phyloP scores from a whole-genome alignment of 2,329 filamentous ascomycete genomes.

The Talaromyces atroroseus region DNA sequence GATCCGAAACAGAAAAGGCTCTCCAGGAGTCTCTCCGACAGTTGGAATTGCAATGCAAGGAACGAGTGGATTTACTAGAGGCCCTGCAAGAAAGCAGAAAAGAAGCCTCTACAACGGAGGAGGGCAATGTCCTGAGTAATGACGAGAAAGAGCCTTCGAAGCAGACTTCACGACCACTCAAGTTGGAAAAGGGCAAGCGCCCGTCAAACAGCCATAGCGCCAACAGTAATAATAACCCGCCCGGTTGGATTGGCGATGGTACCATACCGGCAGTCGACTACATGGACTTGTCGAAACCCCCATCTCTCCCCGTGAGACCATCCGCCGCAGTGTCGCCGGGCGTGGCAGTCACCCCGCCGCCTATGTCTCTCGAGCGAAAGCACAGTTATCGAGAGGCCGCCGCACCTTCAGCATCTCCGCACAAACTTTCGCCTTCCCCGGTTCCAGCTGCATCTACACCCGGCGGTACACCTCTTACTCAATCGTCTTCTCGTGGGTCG shows the following conservation, averaged over 20 bases:
- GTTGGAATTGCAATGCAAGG: constrained; percentile 86
- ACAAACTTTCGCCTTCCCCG: constrained; percentile 24
- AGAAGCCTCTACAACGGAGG: constrained; percentile 43
- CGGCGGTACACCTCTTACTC: constrained; percentile 22
- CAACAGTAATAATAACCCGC: constrained; percentile 19
- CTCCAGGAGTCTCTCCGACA: constrained; percentile 74
- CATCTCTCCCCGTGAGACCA: constrained; percentile 50
- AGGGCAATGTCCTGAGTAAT: constrained; percentile 6
- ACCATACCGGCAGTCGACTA: constrained; percentile 78
- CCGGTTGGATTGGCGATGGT: constrained; percentile 69
- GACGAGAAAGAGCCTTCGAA: constrained; percentile 18
- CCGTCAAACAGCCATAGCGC: constrained; percentile 21
- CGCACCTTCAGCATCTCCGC: constrained; percentile 19
- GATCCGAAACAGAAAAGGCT: constrained; percentile 76
- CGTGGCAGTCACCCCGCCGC: neutral
- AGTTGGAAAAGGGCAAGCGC: constrained; percentile 27
- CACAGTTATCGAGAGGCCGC: constrained; percentile 13
- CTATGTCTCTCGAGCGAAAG: constrained; percentile 5
- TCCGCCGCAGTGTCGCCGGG: neutral
- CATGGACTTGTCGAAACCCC: constrained; percentile 69
- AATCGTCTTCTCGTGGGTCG: constrained; percentile 50
- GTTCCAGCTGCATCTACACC: constrained; percentile 24
- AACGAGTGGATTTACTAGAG: constrained; percentile 82
- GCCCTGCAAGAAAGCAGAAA: constrained; percentile 64
- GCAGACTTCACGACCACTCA: constrained; percentile 12